Evolutionary conservation across 2,329 filamentous ascomycete species (phyloP), one percentile per base, ranked within the genome.

Genomic region (Calycina herbarum): DNA sequence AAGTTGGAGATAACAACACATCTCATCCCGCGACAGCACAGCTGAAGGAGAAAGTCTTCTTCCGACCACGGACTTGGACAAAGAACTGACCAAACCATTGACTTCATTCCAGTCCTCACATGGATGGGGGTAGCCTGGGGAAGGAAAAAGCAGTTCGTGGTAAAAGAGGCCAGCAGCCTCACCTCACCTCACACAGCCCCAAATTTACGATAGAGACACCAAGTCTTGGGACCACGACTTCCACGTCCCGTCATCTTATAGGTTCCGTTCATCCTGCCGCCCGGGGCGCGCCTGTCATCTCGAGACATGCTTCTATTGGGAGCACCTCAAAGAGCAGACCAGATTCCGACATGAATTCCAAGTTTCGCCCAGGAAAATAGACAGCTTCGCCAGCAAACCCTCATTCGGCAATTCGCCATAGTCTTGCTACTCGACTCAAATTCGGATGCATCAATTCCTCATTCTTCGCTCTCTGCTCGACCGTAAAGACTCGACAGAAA

Each of bases 121-220:
- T 48, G 45, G 45, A 48, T 45, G 42, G 42, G 15, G 15, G 17
- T 20, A 20, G 42, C n/a, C 45, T 51, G 20, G n/a, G n/a, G 45
- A 45, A 45, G 10, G n/a, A 51, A 24, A 24, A 51, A 24, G 20
- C 45, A 45, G 15, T 20, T 45, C 15, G 42, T 17, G 15, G n/a
- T 17, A n/a, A 17, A 45, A 20, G 17, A 45, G 11, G 42, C 42
- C 17, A 45, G 17, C 42, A 45, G 42, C 42, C 42, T 45, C 42
- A 45, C 42, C 42, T 45, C 42, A 45, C 42, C 42, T 45, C 42
- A 51, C 45, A 51, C n/a, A 24, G 45, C 45, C 45, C 45, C 45
- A 51, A 29, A 51, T 24, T 51, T 51, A 48, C 42, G 45, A 51
- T n/a, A 20, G 20, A 51, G 20, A 48, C 45, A 48, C 45, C 45